These are phyloP conservation scores for Catharanthus roseus DNA, from an alignment of 257 asterid species.

Conservation along the genomic window DNA sequence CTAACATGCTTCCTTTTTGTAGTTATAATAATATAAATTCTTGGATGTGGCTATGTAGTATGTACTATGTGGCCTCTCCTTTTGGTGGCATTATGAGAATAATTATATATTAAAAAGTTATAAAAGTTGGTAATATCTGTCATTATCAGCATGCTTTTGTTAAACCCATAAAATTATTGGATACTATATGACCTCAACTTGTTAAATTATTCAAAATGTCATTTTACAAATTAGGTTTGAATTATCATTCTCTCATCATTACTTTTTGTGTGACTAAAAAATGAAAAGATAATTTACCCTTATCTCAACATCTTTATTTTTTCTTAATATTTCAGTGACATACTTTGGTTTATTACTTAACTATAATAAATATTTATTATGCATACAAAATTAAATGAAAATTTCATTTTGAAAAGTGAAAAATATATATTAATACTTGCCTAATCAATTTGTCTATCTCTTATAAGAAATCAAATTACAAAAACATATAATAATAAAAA, in stretches of 20 bases:
- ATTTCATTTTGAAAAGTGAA: no score
- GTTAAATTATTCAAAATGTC: slow-evolving; percentile 20
- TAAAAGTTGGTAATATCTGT: slow-evolving; percentile 13
- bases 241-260: slow-evolving; percentile 20
- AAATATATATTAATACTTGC: no score
- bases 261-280: slow-evolving; percentile 11
- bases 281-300: slow-evolving; percentile 15
- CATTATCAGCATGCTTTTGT: slow-evolving; percentile 29
- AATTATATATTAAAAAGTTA: background rate
- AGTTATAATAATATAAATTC: background rate
- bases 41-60: background rate
- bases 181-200: slow-evolving; percentile 8
- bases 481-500: no score
- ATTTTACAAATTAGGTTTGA: slow-evolving; percentile 31
- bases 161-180: slow-evolving; percentile 16
- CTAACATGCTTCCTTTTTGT: slow-evolving; percentile 9
- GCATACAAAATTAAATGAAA: no score
- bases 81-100: slow-evolving; percentile 3
- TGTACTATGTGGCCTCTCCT: background rate
- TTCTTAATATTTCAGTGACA: no score
- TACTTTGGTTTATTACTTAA: no score
- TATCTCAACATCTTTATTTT: no score
- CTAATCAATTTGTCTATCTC: no score
- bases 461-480: no score
- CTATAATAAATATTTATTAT: no score